phyloP scores from a whole-genome alignment of 140 eudicot species.

The Anethum foeniculum region DNA sequence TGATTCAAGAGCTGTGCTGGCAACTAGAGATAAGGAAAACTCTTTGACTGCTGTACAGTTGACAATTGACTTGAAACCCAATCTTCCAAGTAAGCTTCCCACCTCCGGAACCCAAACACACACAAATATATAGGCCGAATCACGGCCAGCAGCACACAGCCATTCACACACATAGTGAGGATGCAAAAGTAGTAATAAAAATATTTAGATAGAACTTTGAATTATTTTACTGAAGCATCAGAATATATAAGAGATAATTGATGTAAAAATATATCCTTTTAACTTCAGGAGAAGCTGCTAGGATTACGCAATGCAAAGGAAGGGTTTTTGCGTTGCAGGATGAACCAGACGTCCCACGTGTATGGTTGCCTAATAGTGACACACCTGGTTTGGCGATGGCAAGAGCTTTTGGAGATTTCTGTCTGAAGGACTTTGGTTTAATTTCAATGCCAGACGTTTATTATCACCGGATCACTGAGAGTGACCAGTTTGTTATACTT shows the following conservation, averaged over 20 bases:
- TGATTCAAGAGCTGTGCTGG: constrained; percentile 89
- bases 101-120: constrained; percentile 2
- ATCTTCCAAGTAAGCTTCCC: constrained; percentile 69
- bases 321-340: constrained; percentile 86
- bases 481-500: constrained; percentile 68
- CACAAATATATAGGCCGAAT: not conserved
- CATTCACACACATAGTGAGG: not conserved
- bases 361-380: constrained; percentile 86
- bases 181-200: constrained; percentile 2
- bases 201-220: not conserved
- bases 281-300: constrained; percentile 68
- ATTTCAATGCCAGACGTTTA: constrained; percentile 84
- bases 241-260: not conserved
- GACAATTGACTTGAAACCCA: constrained; percentile 84
- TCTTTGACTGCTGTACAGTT: constrained; percentile 61
- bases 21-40: constrained; percentile 59
- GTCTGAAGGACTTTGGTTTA: constrained; percentile 81
- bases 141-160: not conserved
- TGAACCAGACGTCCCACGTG: constrained; percentile 90
- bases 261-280: not conserved
- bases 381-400: constrained; percentile 97
- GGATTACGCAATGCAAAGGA: constrained; percentile 76
- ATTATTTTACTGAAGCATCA: not conserved
- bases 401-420: constrained; percentile 89
- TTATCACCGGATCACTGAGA: constrained; percentile 62